Percentiles rank a stretch among this genome's conserved stretches.
phyloP scores from a whole-genome alignment of 352 stramenopile genomes.

The Phytopythium montanum region DNA sequence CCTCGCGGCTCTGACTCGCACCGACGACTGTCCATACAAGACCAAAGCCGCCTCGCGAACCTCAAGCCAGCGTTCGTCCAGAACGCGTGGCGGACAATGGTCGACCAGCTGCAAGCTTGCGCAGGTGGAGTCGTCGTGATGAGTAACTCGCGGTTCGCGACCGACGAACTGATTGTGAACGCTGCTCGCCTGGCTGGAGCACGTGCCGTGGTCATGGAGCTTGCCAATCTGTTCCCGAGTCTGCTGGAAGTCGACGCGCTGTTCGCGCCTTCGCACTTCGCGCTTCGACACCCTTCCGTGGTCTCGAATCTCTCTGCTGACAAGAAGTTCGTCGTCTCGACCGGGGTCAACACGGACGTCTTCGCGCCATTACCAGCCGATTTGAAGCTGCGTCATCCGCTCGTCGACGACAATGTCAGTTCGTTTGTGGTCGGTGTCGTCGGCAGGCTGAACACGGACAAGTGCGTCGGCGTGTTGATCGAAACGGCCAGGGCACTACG shows the following conservation, averaged over 20 bases:
- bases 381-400: not conserved
- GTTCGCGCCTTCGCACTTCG: conserved; percentile 51
- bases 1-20: not conserved
- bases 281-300: conserved; percentile 40
- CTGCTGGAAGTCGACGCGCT: conserved; percentile 37
- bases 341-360: conserved; percentile 31
- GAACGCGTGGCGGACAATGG: conserved; percentile 22
- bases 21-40: conserved; percentile 9
- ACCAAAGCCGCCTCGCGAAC: conserved; percentile 11
- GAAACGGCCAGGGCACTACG: conserved; percentile 22
- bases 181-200: conserved; percentile 31
- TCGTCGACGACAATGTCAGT: not conserved
- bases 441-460: conserved; percentile 40
- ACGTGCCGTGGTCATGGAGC: conserved; percentile 41
- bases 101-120: conserved; percentile 26
- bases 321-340: conserved; percentile 31
- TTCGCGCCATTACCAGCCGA: conserved; percentile 16
- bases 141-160: conserved; percentile 30
- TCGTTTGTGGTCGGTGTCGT: conserved; percentile 47
- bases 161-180: conserved; percentile 30
- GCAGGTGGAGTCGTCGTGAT: conserved; percentile 38
- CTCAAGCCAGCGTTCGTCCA: conserved; percentile 23
- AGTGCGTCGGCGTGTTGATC: conserved; percentile 42
- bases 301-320: conserved; percentile 15
- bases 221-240: conserved; percentile 42